Percentiles rank a stretch among this genome's conserved stretches.
phyloP scores from a whole-genome alignment of 345 rosid genomes.

The Reutealis trisperma region DNA sequence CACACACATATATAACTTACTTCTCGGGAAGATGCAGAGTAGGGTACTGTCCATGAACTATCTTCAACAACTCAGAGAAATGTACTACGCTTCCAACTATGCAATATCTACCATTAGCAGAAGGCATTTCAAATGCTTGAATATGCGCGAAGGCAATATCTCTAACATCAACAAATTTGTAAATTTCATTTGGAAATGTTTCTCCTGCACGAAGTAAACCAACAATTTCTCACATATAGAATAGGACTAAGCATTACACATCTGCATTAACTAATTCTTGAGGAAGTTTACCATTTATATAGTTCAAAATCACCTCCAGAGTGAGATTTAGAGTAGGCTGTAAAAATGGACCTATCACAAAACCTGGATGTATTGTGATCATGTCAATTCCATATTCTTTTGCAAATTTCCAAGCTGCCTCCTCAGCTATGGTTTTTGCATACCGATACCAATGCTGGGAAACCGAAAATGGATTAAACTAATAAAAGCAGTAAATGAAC shows the following conservation, averaged over 20 bases:
- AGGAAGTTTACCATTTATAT: conserved; percentile 1
- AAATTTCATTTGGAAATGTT: conserved; percentile 4
- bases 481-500: background rate
- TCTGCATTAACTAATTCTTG: too few relatives aligned
- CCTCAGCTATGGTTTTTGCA: conserved; percentile 23
- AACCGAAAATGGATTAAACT: background rate
- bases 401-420: conserved; percentile 28
- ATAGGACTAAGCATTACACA: background rate
- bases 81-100: conserved; percentile 17
- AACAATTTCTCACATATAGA: background rate
- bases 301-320: background rate
- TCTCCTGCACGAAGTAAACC: conserved; percentile 5
- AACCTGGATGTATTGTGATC: conserved; percentile 13
- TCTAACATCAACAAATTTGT: conserved; percentile 19
- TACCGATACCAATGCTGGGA: background rate
- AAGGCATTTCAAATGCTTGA: background rate
- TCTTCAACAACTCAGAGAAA: conserved; percentile 7
- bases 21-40: background rate
- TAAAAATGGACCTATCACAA: conserved; percentile 21
- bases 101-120: conserved; percentile 18
- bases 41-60: conserved; percentile 7
- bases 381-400: conserved; percentile 21
- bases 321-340: conserved; percentile 14
- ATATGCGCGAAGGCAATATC: conserved; percentile 18
- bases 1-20: background rate